Evolutionary conservation across 2,329 filamentous ascomycete species (phyloP).

Genomic region (Trematosphaeria pertusa): DNA sequence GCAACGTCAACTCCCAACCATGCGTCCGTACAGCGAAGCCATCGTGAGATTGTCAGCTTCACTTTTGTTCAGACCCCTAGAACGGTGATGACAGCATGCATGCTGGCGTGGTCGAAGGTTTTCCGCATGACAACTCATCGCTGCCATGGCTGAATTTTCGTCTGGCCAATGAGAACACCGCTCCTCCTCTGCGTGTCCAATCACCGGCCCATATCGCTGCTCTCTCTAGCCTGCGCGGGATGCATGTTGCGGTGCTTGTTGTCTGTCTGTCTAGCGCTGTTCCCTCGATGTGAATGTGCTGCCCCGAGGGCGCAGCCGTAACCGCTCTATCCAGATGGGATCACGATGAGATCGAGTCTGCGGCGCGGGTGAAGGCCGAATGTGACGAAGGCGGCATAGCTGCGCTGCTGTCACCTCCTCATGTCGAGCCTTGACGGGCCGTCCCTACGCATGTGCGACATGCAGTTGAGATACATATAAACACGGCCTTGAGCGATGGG

Average conservation of each 20-base stretch:
- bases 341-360: constrained; percentile 27
- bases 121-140: constrained; percentile 43
- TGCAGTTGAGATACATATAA: constrained; percentile 35
- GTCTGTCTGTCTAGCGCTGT: constrained; percentile 25
- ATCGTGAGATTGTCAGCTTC: too few species aligned
- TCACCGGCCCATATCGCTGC: constrained; percentile 13
- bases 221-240: constrained; percentile 23
- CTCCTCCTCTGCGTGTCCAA: constrained; percentile 12
- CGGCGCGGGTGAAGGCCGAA: constrained; percentile 17
- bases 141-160: constrained; percentile 24
- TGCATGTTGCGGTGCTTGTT: constrained; percentile 4
- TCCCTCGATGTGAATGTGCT: constrained; percentile 28
- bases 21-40: too few species aligned
- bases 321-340: constrained; percentile 14
- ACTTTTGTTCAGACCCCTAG: too few species aligned
- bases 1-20: too few species aligned
- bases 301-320: constrained; percentile 12
- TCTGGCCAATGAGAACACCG: constrained; percentile 27
- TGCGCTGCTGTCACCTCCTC: constrained; percentile 28
- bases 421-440: constrained; percentile 10
- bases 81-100: constrained; percentile 32
- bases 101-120: constrained; percentile 28
- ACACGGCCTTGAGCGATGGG: constrained; percentile 20
- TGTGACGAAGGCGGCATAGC: constrained; percentile 27
- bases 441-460: constrained; percentile 28